Evolutionary conservation across 495 filamentous ascomycete genomes (phyloP), one percentile per base, ranked within the genome.

Genomic region (Podospora anserina): DNA sequence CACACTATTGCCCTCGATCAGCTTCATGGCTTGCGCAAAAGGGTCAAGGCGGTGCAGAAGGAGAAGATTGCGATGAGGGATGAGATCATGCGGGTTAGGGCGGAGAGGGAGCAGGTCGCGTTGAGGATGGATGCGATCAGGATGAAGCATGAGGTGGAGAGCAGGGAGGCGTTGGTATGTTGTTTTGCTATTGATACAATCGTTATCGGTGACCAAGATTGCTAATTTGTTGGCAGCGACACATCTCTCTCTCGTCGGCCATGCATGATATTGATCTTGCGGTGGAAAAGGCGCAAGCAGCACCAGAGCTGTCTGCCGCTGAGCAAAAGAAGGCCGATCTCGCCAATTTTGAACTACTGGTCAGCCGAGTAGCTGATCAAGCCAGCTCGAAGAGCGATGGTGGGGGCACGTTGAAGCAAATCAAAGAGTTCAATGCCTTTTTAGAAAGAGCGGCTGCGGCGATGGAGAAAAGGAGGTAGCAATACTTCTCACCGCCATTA

Each of bases 61-160:
- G 85, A 89, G 69, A 90, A 89, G 78, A 76, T 87, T 28, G 79
- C 82, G n/a, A 77, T 91, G 49, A 85, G 91, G 54, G 85, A 85
- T 16, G 86, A 90, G 58, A 84, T 92, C 56, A 80, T 90, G 69
- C 82, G 83, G 6, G 78, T 92, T 19, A 86, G 88, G 23, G 82
- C 80, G 56, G 86, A 92, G 77, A 80, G 89, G 32, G 88, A 92
- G 69, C 81, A 85, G 69, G 81, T 93, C 30, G 87, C 88, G 13
- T 72, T 92, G 68, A 84, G 84, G 61, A 90, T 89, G 84, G 91
- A 94, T 70, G 86, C 87, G 13, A 82, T 92, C 32, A 82, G 89
- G 27, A 85, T 84, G 57, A 83, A 82, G 70, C 88, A 91, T 63
- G 82, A 86, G 70, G 78, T 75, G 0, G 80, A 85, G 15, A 82